phyloP scores from a whole-genome alignment of 2,329 filamentous ascomycete genomes.

The Aspergillus eucalypticola region DNA sequence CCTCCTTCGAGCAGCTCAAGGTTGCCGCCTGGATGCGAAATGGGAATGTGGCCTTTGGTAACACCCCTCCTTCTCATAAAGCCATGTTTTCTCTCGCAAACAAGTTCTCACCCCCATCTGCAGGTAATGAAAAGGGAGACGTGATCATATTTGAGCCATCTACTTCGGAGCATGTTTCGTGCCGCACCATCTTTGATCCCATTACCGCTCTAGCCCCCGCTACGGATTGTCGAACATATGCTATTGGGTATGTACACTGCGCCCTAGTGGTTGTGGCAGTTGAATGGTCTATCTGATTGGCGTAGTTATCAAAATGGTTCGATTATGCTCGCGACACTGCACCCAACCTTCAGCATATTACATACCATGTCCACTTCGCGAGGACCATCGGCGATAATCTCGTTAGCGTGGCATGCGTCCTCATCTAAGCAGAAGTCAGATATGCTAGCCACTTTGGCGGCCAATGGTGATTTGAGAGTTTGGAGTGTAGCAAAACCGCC shows the following conservation, averaged over 20 bases:
- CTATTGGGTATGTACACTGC: slow-evolving; percentile 73
- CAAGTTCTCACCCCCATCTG: background rate
- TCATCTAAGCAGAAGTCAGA: slow-evolving; percentile 95
- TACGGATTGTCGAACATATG: slow-evolving; percentile 88
- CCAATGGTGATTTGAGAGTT: slow-evolving; percentile 87
- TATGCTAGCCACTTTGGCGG: slow-evolving; percentile 91
- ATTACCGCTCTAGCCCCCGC: slow-evolving; percentile 91
- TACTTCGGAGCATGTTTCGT: slow-evolving; percentile 88
- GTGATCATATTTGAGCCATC: slow-evolving; percentile 92
- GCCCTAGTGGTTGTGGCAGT: background rate
- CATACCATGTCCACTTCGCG: slow-evolving; percentile 86
- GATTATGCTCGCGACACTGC: slow-evolving; percentile 82
- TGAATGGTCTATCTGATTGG: slow-evolving; percentile 3
- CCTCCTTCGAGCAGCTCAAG: slow-evolving; percentile 81
- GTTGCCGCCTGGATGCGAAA: slow-evolving; percentile 95
- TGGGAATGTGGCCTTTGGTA: slow-evolving; percentile 95
- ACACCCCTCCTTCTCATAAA: slow-evolving; percentile 17
- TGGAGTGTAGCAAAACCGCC: slow-evolving; percentile 91
- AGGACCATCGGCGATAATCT: slow-evolving; percentile 82
- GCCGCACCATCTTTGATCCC: slow-evolving; percentile 89
- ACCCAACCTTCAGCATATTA: slow-evolving; percentile 89
- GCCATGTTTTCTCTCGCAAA: no score
- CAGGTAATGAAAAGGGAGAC: slow-evolving; percentile 89
- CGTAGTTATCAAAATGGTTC: slow-evolving; percentile 90
- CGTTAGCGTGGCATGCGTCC: slow-evolving; percentile 91